Evolutionary conservation across 352 stramenopile species (phyloP), one percentile per base, ranked within the genome.

Genomic region (Plasmopara viticola): DNA sequence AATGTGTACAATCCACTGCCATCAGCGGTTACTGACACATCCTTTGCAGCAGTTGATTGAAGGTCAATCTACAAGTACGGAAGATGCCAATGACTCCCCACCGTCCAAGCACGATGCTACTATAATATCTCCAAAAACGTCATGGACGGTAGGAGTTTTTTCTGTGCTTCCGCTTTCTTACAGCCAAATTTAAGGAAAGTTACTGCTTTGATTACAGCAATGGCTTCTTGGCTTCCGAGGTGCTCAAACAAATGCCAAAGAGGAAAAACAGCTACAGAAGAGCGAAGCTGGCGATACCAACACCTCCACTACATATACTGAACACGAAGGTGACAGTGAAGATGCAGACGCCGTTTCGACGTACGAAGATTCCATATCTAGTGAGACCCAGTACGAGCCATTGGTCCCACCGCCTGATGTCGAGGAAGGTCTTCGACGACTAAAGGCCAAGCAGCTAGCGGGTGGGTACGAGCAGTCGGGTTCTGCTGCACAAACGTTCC

Each of bases 401-500:
- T 47, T 81, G 39, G 74, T 44, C 12, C 68, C 71, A 0, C 68
- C 71, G 7, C 68, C 71, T 38, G 71, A 78, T 42, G 64, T 81
- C 38, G 57, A 64, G 20, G 71, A 69, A 51, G 71, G 58, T 47
- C 63, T 81, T 41, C 60, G 55, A 28, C 64, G 57, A 18, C 62
- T 62, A 8, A 72, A 78, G 20, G 35, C 64, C n/a, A 44, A 42
- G 15, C 53, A 64, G 37, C 9, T 46, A 31, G 20, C 4, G 15
- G 14, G 9, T 51, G 48, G 6, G 39, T 48, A 44, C 44, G 48
- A 66, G 14, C 55, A 37, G 12, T 13, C n/a, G 2, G 56, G 33
- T 35, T 35, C 49, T 4, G 35, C 56, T 13, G 45, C 50, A 9
- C 51, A 61, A 6, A 67, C 42, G 5, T 41, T 53, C 28, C 48